phyloP scores from a whole-genome alignment of 2,329 filamentous ascomycete species.

The Cordyceps militaris region DNA sequence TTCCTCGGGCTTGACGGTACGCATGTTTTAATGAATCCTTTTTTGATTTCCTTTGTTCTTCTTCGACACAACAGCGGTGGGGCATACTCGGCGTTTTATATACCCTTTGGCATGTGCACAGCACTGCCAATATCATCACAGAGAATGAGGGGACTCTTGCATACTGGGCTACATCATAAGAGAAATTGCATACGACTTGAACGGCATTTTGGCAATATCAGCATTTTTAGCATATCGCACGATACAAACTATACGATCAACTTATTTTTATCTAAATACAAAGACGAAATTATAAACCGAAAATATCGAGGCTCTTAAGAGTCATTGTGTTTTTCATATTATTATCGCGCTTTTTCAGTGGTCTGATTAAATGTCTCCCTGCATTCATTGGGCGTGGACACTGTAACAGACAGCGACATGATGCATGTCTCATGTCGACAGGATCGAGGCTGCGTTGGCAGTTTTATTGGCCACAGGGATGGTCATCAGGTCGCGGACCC shows the following conservation, averaged over 20 bases:
- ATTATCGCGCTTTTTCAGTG: too few species aligned
- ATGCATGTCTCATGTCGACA: slow-evolving; percentile 5
- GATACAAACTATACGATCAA: neutral
- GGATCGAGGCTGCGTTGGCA: neutral
- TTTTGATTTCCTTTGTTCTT: slow-evolving; percentile 5
- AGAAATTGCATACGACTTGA: slow-evolving; percentile 17
- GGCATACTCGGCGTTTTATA: slow-evolving; percentile 32
- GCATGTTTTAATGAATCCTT: slow-evolving; percentile 9
- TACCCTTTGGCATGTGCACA: slow-evolving; percentile 19
- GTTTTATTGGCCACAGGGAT: neutral
- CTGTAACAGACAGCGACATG: neutral
- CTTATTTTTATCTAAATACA: neutral
- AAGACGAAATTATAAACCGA: neutral
- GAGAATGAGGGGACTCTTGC: slow-evolving; percentile 12
- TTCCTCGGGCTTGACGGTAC: neutral
- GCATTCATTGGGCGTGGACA: neutral
- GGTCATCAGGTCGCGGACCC: too few species aligned
- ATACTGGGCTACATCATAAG: slow-evolving; percentile 19
- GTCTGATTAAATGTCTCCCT: neutral
- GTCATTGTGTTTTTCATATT: too few species aligned
- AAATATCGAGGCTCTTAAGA: neutral
- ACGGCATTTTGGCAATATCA: neutral
- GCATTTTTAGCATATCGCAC: neutral
- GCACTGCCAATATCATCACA: slow-evolving; percentile 3
- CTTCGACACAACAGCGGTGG: slow-evolving; percentile 15